phyloP scores from a whole-genome alignment of 352 stramenopile species.

The Phytophthora hybrid region DNA sequence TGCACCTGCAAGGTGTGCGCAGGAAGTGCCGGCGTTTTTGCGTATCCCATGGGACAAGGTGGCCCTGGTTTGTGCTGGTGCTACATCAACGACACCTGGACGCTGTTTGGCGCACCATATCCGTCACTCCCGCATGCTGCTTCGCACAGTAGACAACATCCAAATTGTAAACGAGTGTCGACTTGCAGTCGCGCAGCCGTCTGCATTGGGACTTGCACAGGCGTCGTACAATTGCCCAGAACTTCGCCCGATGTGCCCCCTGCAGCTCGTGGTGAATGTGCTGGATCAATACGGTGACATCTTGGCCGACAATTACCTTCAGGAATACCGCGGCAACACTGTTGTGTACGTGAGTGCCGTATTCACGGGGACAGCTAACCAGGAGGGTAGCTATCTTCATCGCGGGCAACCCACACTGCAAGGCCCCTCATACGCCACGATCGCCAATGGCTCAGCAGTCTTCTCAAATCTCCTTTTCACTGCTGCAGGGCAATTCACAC shows the following conservation, averaged over 20 bases:
- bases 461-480: conserved; percentile 57
- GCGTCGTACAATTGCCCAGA: conserved; percentile 59
- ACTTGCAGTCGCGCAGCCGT: conserved; percentile 24
- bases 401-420: conserved; percentile 22
- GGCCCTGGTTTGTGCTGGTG: conserved; percentile 44
- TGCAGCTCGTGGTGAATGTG: conserved; percentile 50
- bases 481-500: conserved; percentile 48
- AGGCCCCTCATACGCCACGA: conserved; percentile 22
- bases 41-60: conserved; percentile 41
- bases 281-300: conserved; percentile 66
- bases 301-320: conserved; percentile 34
- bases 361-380: conserved; percentile 5
- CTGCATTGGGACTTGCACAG: conserved; percentile 52
- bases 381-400: conserved; percentile 1
- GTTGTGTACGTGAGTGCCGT: conserved; percentile 34
- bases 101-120: conserved; percentile 54
- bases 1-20: conserved; percentile 51
- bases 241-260: conserved; percentile 52
- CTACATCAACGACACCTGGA: conserved; percentile 47
- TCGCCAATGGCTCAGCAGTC: conserved; percentile 49
- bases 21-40: conserved; percentile 34
- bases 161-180: conserved; percentile 47
- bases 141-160: conserved; percentile 26
- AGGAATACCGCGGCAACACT: not conserved
- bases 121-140: conserved; percentile 21